Evolutionary conservation across 495 filamentous ascomycete genomes (phyloP).

Genomic region (Penicillium silybi): DNA sequence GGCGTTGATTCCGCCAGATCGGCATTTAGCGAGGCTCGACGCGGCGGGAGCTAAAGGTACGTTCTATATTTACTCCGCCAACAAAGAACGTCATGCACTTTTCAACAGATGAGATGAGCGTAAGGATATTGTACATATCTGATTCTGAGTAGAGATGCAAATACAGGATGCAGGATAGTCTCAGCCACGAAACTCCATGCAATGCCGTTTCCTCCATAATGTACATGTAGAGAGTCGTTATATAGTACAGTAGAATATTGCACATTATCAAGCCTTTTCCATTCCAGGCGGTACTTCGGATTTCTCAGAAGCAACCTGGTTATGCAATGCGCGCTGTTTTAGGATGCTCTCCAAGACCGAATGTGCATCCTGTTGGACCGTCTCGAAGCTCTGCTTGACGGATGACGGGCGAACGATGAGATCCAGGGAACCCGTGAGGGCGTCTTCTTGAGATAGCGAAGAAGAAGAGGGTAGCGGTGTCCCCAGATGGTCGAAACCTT

Average conservation of each 20-base stretch:
- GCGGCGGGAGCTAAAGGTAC: constrained; percentile 14
- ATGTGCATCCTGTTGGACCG: constrained; percentile 25
- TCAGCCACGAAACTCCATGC: constrained; percentile 14
- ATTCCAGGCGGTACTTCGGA: not conserved
- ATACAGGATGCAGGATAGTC: constrained; percentile 3
- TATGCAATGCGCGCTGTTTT: constrained; percentile 1
- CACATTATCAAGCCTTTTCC: not conserved
- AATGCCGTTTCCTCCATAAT: constrained; percentile 10
- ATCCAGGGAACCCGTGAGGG: constrained; percentile 27
- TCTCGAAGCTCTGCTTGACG: constrained; percentile 15
- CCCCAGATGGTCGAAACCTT: constrained; percentile 55
- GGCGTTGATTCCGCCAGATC: constrained; percentile 31
- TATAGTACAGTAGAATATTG: constrained; percentile 15
- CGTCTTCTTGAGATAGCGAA: not conserved
- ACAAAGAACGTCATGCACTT: not conserved
- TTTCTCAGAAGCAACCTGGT: not conserved
- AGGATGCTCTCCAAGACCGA: constrained; percentile 11
- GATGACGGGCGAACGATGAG: constrained; percentile 15
- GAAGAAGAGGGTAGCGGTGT: constrained; percentile 16
- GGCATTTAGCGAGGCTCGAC: constrained; percentile 28
- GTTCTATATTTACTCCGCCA: constrained; percentile 16
- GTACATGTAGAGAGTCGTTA: constrained; percentile 11
- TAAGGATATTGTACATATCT: not conserved
- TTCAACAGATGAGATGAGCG: not conserved
- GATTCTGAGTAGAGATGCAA: constrained; percentile 5